These are phyloP conservation scores for Phialophora macrospora DNA, from an alignment of 2,329 filamentous ascomycete genomes.

Conservation along the genomic window DNA sequence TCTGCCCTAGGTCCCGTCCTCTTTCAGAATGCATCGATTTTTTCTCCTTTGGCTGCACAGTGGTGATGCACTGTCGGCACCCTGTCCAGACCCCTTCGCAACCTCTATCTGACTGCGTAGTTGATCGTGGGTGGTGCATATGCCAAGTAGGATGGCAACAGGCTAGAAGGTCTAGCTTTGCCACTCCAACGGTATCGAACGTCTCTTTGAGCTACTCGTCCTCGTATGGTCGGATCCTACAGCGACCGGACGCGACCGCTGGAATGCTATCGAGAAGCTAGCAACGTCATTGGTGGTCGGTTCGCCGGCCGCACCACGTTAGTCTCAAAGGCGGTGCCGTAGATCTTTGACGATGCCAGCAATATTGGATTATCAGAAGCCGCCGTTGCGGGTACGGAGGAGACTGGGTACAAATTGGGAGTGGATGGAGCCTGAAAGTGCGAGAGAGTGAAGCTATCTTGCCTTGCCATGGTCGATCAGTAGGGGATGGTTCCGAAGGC, in stretches of 20 bases:
- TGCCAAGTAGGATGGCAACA: neutral
- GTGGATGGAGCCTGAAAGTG: neutral
- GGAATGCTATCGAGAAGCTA: slow-evolving; percentile 1
- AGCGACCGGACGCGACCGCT: neutral
- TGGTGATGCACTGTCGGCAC: neutral
- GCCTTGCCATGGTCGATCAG: slow-evolving; percentile 7
- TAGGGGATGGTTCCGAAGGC: slow-evolving; percentile 8
- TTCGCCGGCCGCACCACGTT: neutral
- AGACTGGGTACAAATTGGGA: neutral
- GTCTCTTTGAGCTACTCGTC: neutral
- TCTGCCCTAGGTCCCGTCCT: slow-evolving; percentile 21
- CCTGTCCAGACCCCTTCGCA: neutral
- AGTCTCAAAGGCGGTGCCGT: neutral
- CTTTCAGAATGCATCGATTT: slow-evolving; percentile 9
- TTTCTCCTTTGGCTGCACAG: neutral
- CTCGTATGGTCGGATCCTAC: neutral
- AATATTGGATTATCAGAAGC: neutral
- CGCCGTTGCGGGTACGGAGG: neutral
- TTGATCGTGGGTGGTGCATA: neutral
- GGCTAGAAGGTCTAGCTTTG: neutral
- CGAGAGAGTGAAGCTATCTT: neutral
- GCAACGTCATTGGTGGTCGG: slow-evolving; percentile 1
- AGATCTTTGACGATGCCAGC: neutral
- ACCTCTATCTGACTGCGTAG: neutral
- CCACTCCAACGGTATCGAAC: neutral